Conservation (phyloP, 371 early-diverging fungal genomes). For the Syncephalastrum contaminatum region DNA sequence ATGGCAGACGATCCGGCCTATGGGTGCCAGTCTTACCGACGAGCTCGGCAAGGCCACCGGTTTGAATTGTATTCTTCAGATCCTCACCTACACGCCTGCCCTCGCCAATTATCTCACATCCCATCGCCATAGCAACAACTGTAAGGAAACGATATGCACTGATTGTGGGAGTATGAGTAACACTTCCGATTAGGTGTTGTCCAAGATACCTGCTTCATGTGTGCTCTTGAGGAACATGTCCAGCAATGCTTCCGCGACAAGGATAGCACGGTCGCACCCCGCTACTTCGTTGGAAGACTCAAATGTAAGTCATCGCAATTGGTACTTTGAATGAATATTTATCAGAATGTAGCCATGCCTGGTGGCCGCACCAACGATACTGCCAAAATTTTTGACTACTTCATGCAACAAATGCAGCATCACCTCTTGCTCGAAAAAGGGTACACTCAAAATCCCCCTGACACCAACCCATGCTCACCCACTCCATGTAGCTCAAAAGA, state of each 20-base stretch:
- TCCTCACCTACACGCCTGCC: constrained; percentile 82
- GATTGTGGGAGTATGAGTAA: too few relatives aligned
- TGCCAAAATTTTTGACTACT: constrained; percentile 53
- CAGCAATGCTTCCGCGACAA: constrained; percentile 34
- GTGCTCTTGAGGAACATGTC: constrained; percentile 67
- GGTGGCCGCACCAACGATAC: too few relatives aligned
- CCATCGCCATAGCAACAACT: constrained; percentile 60
- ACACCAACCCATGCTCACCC: background rate
- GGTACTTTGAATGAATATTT: too few relatives aligned
- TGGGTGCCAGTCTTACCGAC: constrained; percentile 81
- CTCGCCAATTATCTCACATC: constrained; percentile 74
- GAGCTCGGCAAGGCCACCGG: constrained; percentile 87
- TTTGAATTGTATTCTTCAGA: constrained; percentile 90
- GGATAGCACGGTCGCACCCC: constrained; percentile 55
- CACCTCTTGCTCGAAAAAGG: constrained; percentile 34
- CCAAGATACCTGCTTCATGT: constrained; percentile 63
- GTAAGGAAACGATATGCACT: too few relatives aligned
- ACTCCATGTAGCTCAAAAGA: constrained; percentile 50
- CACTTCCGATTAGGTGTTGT: constrained; percentile 46
- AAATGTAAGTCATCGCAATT: constrained; percentile 43
- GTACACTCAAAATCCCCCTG: background rate
- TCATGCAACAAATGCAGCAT: constrained; percentile 61
- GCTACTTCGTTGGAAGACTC: constrained; percentile 69
- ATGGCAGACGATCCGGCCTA: constrained; percentile 64
- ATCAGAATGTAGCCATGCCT: background rate